Conservation (phyloP, 495 filamentous ascomycete species). For the Cercophora samala region DNA sequence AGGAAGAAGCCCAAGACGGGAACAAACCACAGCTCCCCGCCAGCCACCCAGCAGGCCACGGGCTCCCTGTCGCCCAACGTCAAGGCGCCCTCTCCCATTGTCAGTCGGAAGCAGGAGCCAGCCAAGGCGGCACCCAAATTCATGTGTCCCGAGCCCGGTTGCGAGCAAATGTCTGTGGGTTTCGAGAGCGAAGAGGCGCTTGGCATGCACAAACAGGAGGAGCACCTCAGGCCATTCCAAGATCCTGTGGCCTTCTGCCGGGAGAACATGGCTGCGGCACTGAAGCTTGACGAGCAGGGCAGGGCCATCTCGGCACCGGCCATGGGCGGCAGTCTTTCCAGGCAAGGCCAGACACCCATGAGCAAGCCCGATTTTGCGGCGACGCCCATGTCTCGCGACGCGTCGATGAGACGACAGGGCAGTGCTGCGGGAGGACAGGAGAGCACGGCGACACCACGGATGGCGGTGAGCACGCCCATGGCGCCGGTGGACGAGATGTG, state of each 20-base stretch:
- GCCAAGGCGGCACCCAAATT: constrained; percentile 32
- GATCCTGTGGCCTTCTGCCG: constrained; percentile 51
- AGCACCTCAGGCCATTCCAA: constrained; percentile 52
- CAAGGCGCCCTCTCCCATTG: constrained; percentile 45
- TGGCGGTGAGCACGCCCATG: constrained; percentile 20
- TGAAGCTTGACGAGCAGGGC: constrained; percentile 50
- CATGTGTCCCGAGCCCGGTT: constrained; percentile 44
- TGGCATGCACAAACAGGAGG: constrained; percentile 49
- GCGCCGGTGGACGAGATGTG: constrained; percentile 32
- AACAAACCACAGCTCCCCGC: constrained; percentile 26
- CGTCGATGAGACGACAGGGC: constrained; percentile 44
- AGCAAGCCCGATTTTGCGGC: constrained; percentile 34
- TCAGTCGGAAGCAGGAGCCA: constrained; percentile 42
- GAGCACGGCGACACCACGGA: constrained; percentile 23
- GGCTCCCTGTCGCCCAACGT: constrained; percentile 50
- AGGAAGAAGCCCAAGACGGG: constrained; percentile 52
- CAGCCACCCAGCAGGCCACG: constrained; percentile 20
- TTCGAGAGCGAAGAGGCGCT: constrained; percentile 55
- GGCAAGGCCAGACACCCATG: constrained; percentile 44
- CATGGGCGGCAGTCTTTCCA: constrained; percentile 39
- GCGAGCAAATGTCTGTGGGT: constrained; percentile 46
- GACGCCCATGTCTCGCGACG: constrained; percentile 47
- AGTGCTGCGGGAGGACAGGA: constrained; percentile 37
- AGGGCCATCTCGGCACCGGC: constrained; percentile 31
- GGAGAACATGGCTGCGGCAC: constrained; percentile 42